Base-by-base conservation (phyloP, 2,329 filamentous ascomycete species). In the Cryphonectria naterciae region DNA sequence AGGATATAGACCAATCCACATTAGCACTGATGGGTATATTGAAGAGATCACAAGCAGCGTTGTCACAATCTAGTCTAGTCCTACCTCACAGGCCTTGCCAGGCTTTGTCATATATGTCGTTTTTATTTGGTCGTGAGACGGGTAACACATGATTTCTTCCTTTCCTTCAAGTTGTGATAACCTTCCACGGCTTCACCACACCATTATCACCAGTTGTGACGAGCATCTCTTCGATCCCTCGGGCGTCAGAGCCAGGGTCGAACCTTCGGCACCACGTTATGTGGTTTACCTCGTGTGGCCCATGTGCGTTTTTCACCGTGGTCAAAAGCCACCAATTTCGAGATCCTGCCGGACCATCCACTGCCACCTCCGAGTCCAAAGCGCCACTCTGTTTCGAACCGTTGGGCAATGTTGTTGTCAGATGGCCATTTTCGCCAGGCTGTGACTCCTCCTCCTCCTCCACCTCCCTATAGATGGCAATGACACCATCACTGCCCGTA, bases 181-280 rank as follows among this genome's bases (percentile, higher is more conserved):
- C 78, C 73, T 88, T 86, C 95, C 96, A 99, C 1, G 95, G 90
- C 77, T 92, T 91, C 39, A 98, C 92, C 67, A 92, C 85, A 0
- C 96, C 96, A 81, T 98, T 95, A 79, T 99, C 96, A 0, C 95
- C 96, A 0, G 95, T 97, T 22, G 92, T 96, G 28, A 98, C 84
- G 63, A 99, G 84, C 79, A 98, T 92, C 82, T 98, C 95, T 76
- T 97, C 93, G 35, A 84, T 80, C 4, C 85, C 85, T 68, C 80
- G 85, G 73, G 82, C 85, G 78, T 86, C 86, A 1, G 81, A 81
- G 0, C 83, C 91, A 65, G 85, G 85, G 79, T 97, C 94, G 70
- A 89, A 92, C 70, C 95, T 86, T 75, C 87, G 88, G 74, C 94
- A 94, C 96, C 96, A 99, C 1, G 89, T 90, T 65, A 96, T 87